phyloP scores from a whole-genome alignment of 2,329 filamentous ascomycete genomes.

The Leptosphaerulina australis region DNA sequence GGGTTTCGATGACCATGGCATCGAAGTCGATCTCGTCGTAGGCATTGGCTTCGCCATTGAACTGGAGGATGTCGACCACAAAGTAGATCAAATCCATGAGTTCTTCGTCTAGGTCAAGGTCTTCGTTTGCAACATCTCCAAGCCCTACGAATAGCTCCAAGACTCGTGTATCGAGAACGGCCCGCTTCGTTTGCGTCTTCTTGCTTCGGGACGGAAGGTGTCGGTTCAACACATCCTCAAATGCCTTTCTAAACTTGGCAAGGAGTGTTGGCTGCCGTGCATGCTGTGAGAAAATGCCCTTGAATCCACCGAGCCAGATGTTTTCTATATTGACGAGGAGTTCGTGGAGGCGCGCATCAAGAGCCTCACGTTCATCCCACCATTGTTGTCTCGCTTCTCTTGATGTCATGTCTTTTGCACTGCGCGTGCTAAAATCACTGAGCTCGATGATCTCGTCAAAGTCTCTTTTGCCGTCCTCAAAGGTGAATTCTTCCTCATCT shows the following conservation, averaged over 20 bases:
- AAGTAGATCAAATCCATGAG: constrained; percentile 95
- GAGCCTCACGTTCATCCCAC: constrained; percentile 84
- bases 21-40: constrained; percentile 99
- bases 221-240: constrained; percentile 79
- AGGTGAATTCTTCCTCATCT: constrained; percentile 82
- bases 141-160: constrained; percentile 88
- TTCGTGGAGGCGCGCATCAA: constrained; percentile 78
- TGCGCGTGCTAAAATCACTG: constrained; percentile 84
- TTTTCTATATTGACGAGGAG: constrained; percentile 86
- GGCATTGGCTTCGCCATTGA: constrained; percentile 93
- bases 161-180: constrained; percentile 69
- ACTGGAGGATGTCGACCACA: constrained; percentile 93
- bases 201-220: constrained; percentile 82
- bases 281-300: constrained; percentile 86
- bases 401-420: constrained; percentile 70
- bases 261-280: constrained; percentile 67
- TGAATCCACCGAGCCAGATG: constrained; percentile 94
- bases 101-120: constrained; percentile 80
- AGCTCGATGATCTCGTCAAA: constrained; percentile 80
- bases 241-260: constrained; percentile 75
- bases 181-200: constrained; percentile 56
- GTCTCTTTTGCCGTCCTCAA: constrained; percentile 78
- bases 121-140: constrained; percentile 71
- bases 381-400: constrained; percentile 80
- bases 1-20: constrained; percentile 82